Percentiles rank a stretch among this genome's conserved stretches.
These are phyloP conservation scores for Colletotrichum musicola DNA, from an alignment of 2,329 filamentous ascomycete species.

Conservation along the genomic window DNA sequence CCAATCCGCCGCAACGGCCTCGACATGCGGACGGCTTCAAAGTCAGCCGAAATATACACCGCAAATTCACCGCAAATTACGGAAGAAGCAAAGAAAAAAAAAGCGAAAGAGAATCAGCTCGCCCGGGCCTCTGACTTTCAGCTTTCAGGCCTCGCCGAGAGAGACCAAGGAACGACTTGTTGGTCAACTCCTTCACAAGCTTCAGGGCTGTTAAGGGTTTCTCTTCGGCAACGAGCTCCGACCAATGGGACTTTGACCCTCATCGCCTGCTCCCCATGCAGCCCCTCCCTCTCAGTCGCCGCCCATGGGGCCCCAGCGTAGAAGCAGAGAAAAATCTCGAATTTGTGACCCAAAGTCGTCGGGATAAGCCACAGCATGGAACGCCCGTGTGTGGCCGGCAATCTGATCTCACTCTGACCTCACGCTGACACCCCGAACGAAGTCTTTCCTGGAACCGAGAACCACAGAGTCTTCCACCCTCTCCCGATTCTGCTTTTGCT, in stretches of 20 bases:
- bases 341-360: background rate
- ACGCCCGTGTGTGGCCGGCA: background rate
- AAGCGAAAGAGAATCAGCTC: background rate
- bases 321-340: background rate
- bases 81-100: no score
- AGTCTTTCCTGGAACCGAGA: conserved; percentile 13
- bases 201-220: background rate
- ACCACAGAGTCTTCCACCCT: no score
- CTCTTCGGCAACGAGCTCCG: background rate
- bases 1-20: no score
- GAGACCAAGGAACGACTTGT: background rate
- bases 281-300: background rate
- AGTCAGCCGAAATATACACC: no score
- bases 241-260: conserved; percentile 17
- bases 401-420: conserved; percentile 2
- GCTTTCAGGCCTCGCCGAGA: background rate
- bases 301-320: conserved; percentile 14
- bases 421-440: conserved; percentile 1
- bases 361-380: conserved; percentile 3
- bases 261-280: conserved; percentile 8
- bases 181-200: background rate
- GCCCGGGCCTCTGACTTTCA: background rate
- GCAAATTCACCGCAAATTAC: no score
- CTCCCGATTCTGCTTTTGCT: no score
- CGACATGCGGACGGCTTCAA: no score